Percentiles rank a stretch among this genome's conserved stretches.
Conservation (phyloP, 148 eudicot species). For the Heliamphora exappendiculata region DNA sequence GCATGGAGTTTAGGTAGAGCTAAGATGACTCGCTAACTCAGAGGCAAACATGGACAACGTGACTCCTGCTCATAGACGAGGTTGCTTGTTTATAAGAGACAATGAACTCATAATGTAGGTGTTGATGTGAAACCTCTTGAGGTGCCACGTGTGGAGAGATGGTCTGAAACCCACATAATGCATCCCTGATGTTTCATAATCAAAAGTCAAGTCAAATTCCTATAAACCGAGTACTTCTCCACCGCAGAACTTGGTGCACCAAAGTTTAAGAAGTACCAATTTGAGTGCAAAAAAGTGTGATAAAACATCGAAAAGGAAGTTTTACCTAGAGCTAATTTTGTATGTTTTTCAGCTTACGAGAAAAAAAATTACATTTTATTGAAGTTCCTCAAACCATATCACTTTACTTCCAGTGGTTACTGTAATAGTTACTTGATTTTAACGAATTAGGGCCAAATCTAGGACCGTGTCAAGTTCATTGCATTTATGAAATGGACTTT, state of each 20-base stretch:
- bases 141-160: too few relatives aligned
- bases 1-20: too few relatives aligned
- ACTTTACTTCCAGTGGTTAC: background rate
- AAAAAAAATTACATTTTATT: too few relatives aligned
- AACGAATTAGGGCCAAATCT: background rate
- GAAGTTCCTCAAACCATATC: background rate
- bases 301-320: background rate
- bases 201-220: background rate
- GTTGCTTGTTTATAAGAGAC: too few relatives aligned
- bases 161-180: too few relatives aligned
- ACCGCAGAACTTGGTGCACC: background rate
- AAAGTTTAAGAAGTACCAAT: background rate
- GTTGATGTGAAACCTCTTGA: too few relatives aligned
- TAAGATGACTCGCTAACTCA: too few relatives aligned
- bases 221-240: background rate
- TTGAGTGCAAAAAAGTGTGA: background rate
- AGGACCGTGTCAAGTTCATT: background rate
- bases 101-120: too few relatives aligned
- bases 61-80: too few relatives aligned
- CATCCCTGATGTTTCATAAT: background rate
- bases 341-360: background rate
- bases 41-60: too few relatives aligned
- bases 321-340: background rate
- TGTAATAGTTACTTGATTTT: background rate
- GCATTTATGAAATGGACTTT: background rate